These are phyloP conservation scores for Phytophthora citrophthora DNA, from an alignment of 352 stramenopile species.

Conservation along the genomic window DNA sequence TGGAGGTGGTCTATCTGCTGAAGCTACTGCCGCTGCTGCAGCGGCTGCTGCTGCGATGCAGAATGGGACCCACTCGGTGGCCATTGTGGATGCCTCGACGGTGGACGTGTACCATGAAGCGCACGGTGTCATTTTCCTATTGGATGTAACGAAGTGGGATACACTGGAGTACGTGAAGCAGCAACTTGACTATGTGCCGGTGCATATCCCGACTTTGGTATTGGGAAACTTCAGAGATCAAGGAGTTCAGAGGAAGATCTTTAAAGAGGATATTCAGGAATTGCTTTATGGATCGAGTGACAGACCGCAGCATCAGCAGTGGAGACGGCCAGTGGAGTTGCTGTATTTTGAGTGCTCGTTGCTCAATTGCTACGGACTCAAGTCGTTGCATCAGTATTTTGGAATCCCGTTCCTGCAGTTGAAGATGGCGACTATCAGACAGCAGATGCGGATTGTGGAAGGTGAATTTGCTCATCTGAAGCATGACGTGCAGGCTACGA, in stretches of 20 bases:
- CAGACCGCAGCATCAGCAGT: slow-evolving; percentile 38
- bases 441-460: slow-evolving; percentile 80
- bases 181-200: slow-evolving; percentile 71
- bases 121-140: slow-evolving; percentile 88
- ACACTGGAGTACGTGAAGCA: slow-evolving; percentile 86
- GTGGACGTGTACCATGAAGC: slow-evolving; percentile 92
- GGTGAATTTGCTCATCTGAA: slow-evolving; percentile 76
- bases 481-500: slow-evolving; percentile 73
- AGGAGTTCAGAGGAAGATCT: slow-evolving; percentile 75
- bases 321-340: slow-evolving; percentile 62
- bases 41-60: slow-evolving; percentile 16
- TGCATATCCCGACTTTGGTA: slow-evolving; percentile 82
- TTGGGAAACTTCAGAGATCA: slow-evolving; percentile 84
- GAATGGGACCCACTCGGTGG: slow-evolving; percentile 64
- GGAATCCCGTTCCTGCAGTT: slow-evolving; percentile 85
- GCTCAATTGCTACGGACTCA: slow-evolving; percentile 85
- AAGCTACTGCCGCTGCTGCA: slow-evolving; percentile 31
- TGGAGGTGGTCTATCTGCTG: slow-evolving; percentile 18
- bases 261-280: slow-evolving; percentile 85
- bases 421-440: slow-evolving; percentile 76
- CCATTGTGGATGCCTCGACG: slow-evolving; percentile 79
- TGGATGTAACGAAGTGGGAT: slow-evolving; percentile 84
- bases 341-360: slow-evolving; percentile 89
- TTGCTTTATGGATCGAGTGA: slow-evolving; percentile 64
- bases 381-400: slow-evolving; percentile 87